phyloP scores from a whole-genome alignment of 495 filamentous ascomycete species.

The Neurospora hispaniola region DNA sequence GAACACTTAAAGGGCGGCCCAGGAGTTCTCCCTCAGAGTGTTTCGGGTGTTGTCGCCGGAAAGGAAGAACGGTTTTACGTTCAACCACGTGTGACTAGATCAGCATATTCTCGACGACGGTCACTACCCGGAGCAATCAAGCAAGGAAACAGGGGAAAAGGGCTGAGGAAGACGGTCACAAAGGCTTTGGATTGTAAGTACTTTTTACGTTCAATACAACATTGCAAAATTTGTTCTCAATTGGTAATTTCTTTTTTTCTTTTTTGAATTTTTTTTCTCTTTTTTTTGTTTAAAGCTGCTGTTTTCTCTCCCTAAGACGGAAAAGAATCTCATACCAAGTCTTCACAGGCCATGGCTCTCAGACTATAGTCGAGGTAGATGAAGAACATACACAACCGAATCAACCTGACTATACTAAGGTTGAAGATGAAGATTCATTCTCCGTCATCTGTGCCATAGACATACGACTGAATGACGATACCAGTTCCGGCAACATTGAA shows the following conservation, averaged over 20 bases:
- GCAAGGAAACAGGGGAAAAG: background rate
- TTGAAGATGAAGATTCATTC: background rate
- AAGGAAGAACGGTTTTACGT: background rate
- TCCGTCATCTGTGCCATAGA: background rate
- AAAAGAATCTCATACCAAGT: background rate
- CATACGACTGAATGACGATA: background rate
- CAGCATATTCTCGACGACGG: background rate
- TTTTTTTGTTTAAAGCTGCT: no score
- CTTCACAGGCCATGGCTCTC: background rate
- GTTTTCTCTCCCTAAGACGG: no score
- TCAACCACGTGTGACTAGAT: background rate
- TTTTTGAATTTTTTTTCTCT: no score
- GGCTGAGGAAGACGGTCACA: background rate
- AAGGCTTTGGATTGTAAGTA: background rate
- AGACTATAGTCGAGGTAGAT: background rate
- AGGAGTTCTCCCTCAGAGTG: background rate
- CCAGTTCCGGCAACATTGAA: background rate
- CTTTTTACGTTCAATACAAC: no score
- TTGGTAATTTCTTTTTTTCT: no score
- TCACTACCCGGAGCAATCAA: background rate
- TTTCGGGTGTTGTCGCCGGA: background rate
- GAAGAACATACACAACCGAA: background rate
- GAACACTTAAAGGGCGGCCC: background rate
- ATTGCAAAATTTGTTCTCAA: no score
- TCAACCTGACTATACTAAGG: background rate